Base-by-base conservation (phyloP, 495 filamentous ascomycete species). In the Endocarpon pusillum region DNA sequence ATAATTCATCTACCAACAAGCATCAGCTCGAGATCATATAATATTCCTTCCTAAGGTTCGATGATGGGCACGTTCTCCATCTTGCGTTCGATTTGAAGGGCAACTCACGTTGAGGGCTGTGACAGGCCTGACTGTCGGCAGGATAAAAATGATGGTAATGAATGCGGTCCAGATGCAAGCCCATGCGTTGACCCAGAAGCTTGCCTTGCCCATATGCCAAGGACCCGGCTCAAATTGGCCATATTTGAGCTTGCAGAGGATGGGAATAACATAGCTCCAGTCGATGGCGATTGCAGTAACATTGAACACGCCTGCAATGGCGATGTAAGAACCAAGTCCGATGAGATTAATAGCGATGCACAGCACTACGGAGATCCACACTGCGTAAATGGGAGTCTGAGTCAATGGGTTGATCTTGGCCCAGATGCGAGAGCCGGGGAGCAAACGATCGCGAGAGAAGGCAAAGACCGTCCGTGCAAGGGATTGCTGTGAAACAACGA, bases 221-320 rank as follows among this genome's bases (percentile, higher is more conserved):
- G 71, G 73, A 15, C 71, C 73, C 10, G 55, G 61, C 48, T 69
- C 49, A 39, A 76, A 75, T 20, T 62, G 51, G 10, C 63, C 59
- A 29, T 63, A 74, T 3, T 61, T 6, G 31, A 76, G 40, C 50
- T 76, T 78, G 49, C 69, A 75, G 16, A 70, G 37, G 29, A 78
- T 65, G 0, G 73, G 73, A 30, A 75, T 68, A 37, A 64, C 59
- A 51, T 75, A 76, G 25, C 57, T 63, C 58, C 69, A 66, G 44
- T 77, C 73, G n/a, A 75, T 51, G 6, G 69, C 67, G 31, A 76
- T 73, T 14, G 71, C 62, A 37, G 65, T 71, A 8, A 75, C 54
- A 36, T 73, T 75, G 54, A 77, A 77, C 8, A 77, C 66, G 35
- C 68, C 73, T 6, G 50, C 38, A 31, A 77, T 75, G 33, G 73